Conservation (phyloP, 108 stramenopile genomes). For the Seminavis robusta region DNA sequence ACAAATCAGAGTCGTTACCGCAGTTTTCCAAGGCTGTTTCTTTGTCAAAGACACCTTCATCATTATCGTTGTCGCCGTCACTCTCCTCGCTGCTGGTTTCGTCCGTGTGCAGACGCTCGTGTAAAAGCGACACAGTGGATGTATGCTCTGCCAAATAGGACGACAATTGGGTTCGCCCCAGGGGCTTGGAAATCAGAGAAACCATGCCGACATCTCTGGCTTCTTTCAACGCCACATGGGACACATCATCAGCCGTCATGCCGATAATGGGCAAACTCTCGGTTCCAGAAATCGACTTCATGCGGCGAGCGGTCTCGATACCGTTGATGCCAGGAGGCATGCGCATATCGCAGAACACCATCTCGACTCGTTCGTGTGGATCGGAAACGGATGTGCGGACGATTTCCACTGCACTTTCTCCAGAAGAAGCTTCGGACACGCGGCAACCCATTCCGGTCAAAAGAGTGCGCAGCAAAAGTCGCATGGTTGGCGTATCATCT, state of each 20-base stretch:
- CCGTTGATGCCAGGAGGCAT: slow-evolving; percentile 10
- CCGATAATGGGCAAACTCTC: background rate
- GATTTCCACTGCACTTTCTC: slow-evolving; percentile 1
- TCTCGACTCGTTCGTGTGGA: background rate
- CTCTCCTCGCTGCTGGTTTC: no score
- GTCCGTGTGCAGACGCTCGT: background rate
- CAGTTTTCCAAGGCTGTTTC: slow-evolving; percentile 2
- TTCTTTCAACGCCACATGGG: background rate
- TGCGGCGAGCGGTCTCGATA: slow-evolving; percentile 2
- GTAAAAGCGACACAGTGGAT: background rate
- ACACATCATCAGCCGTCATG: slow-evolving; percentile 12
- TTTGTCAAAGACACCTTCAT: background rate
- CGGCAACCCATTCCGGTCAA: slow-evolving; percentile 5
- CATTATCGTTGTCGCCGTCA: no score
- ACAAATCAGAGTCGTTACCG: background rate
- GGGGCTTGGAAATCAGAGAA: slow-evolving; percentile 9
- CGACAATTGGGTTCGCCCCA: background rate
- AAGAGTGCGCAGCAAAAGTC: slow-evolving; percentile 5
- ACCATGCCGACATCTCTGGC: slow-evolving; percentile 6
- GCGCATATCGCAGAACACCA: slow-evolving; percentile 6
- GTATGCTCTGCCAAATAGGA: slow-evolving; percentile 3
- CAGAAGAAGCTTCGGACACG: slow-evolving; percentile 3
- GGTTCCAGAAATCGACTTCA: slow-evolving; percentile 7
- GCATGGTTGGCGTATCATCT: slow-evolving; percentile 7
- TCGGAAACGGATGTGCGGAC: background rate